Evolutionary conservation across 2,329 filamentous ascomycete species (phyloP).

Genomic region (Magnaporthiopsis poae): DNA sequence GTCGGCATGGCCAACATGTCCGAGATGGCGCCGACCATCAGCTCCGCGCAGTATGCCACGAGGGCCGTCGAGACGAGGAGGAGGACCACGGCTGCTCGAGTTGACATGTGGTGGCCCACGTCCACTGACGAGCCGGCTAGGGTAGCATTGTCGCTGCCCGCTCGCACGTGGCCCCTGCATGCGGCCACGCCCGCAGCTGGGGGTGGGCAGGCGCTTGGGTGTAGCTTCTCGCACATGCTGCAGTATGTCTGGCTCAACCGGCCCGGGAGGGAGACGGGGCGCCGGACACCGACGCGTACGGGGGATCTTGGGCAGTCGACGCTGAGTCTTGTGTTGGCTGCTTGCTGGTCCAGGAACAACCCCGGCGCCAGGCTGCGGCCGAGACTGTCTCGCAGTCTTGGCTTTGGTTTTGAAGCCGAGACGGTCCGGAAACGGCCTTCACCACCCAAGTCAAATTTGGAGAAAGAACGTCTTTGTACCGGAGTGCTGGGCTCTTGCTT

Average conservation of each 20-base stretch:
- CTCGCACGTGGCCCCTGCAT: no score
- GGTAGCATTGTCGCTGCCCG: no score
- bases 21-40: constrained; percentile 59
- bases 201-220: background rate
- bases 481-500: background rate
- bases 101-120: constrained; percentile 41
- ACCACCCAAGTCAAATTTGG: background rate
- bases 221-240: background rate
- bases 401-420: background rate
- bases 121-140: background rate
- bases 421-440: background rate
- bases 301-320: constrained; percentile 37
- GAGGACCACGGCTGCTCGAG: constrained; percentile 48
- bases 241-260: constrained; percentile 40
- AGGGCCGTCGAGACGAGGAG: constrained; percentile 55
- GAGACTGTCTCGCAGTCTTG: background rate
- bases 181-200: no score
- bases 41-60: constrained; percentile 60
- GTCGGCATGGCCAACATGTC: constrained; percentile 40
- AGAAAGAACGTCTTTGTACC: background rate
- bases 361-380: background rate
- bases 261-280: constrained; percentile 66
- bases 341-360: background rate
- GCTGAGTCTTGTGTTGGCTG: background rate
- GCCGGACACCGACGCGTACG: constrained; percentile 55